Conservation (phyloP, 768 basidiomycete genomes). For the Omphalotus guepiniiformis region DNA sequence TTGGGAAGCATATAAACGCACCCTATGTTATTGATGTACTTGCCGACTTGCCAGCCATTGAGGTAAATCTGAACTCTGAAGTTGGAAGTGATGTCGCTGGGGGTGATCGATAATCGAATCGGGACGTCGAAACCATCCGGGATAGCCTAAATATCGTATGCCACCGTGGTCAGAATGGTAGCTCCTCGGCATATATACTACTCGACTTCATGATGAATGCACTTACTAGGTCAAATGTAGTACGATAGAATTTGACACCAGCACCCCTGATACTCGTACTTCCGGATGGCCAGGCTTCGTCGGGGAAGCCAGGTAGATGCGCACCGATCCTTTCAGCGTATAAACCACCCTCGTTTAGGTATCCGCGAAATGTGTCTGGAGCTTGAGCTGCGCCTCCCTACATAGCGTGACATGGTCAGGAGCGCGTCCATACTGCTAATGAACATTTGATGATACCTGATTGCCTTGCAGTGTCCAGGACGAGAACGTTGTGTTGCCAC, state of each 20-base stretch:
- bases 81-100: constrained; percentile 39
- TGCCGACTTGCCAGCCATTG: constrained; percentile 52
- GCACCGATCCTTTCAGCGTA: constrained; percentile 47
- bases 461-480: constrained; percentile 43
- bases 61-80: constrained; percentile 47
- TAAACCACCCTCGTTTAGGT: constrained; percentile 48
- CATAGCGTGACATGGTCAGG: not conserved
- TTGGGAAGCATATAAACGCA: constrained; percentile 14
- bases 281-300: constrained; percentile 32
- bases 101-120: constrained; percentile 40
- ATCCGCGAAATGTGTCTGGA: constrained; percentile 43
- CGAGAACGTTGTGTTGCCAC: constrained; percentile 33
- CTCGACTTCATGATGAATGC: not conserved
- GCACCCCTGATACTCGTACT: constrained; percentile 28
- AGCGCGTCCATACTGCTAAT: constrained; percentile 8
- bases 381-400: constrained; percentile 36
- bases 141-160: constrained; percentile 23
- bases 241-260: constrained; percentile 42
- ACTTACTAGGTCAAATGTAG: constrained; percentile 35
- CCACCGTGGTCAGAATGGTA: not conserved
- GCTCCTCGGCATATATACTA: too few species aligned
- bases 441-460: too few species aligned
- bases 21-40: constrained; percentile 51
- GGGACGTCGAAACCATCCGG: constrained; percentile 41
- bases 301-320: constrained; percentile 45